These are phyloP conservation scores for Cladosporium sp. DNA, from an alignment of 2,329 filamentous ascomycete genomes.

Conservation along the genomic window DNA sequence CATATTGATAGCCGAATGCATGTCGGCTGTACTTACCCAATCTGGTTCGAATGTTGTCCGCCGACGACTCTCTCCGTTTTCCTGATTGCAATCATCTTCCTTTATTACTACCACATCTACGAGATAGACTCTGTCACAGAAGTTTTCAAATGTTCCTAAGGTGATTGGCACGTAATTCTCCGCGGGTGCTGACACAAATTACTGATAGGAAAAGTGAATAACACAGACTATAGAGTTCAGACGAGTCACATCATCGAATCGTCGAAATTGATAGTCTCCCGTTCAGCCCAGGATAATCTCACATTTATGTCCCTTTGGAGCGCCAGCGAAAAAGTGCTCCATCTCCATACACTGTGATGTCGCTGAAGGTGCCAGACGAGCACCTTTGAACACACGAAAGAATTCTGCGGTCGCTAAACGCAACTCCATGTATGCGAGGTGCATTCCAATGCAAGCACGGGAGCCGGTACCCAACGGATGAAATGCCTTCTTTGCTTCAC, in stretches of 20 bases:
- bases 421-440: conserved; percentile 28
- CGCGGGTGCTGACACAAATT: not conserved
- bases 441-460: conserved; percentile 25
- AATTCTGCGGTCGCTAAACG: conserved; percentile 24
- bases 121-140: not conserved
- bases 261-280: too few relatives aligned
- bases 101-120: not conserved
- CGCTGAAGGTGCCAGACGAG: conserved; percentile 21
- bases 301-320: not conserved
- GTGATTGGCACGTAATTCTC: not conserved
- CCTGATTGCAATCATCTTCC: not conserved
- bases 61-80: not conserved
- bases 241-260: too few relatives aligned
- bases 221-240: too few relatives aligned
- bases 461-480: conserved; percentile 24
- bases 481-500: not conserved
- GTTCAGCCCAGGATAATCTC: not conserved
- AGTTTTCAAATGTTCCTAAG: not conserved
- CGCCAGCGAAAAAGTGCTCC: not conserved
- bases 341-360: conserved; percentile 26
- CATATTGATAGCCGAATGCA: not conserved
- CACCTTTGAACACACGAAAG: conserved; percentile 25
- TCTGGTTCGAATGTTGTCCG: not conserved
- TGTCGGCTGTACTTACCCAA: not conserved
- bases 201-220: not conserved